phyloP scores from a whole-genome alignment of 2,329 filamentous ascomycete genomes.

The Alternaria brassicicola region DNA sequence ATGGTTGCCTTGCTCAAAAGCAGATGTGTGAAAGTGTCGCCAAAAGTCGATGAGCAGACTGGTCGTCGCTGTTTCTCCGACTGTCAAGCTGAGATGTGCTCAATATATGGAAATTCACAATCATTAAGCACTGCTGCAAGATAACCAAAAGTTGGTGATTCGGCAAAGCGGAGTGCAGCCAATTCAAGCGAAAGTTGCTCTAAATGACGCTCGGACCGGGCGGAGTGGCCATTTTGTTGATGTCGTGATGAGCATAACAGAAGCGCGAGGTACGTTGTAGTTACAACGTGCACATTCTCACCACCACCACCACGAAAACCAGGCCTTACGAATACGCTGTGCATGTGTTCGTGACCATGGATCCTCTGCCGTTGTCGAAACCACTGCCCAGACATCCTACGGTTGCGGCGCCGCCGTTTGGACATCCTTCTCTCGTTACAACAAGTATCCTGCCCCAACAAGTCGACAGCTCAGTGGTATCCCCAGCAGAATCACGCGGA shows the following conservation, averaged over 20 bases:
- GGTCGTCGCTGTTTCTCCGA: neutral
- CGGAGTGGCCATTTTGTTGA: slow-evolving; percentile 4
- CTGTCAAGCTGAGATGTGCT: neutral
- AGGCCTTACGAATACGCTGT: neutral
- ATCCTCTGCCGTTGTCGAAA: neutral
- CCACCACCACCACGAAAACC: neutral
- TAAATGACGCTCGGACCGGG: slow-evolving; percentile 16
- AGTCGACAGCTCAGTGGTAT: neutral
- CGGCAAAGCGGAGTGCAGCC: neutral
- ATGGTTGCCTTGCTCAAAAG: neutral
- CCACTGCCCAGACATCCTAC: neutral
- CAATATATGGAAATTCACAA: neutral
- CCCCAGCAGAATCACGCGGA: neutral
- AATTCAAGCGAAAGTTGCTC: slow-evolving; percentile 2
- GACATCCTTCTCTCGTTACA: neutral
- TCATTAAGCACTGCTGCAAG: neutral
- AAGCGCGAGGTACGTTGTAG: slow-evolving; percentile 2
- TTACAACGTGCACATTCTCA: slow-evolving; percentile 1
- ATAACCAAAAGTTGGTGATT: neutral
- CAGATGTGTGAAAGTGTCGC: neutral
- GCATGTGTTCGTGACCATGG: neutral
- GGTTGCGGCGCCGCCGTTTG: neutral
- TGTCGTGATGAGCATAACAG: slow-evolving; percentile 6
- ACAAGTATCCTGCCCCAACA: neutral
- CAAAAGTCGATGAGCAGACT: neutral